A percentile compares a stretch with the other conserved stretches of the same genome.
phyloP scores from a whole-genome alignment of 306 rosid genomes.

The Argentina anserina region DNA sequence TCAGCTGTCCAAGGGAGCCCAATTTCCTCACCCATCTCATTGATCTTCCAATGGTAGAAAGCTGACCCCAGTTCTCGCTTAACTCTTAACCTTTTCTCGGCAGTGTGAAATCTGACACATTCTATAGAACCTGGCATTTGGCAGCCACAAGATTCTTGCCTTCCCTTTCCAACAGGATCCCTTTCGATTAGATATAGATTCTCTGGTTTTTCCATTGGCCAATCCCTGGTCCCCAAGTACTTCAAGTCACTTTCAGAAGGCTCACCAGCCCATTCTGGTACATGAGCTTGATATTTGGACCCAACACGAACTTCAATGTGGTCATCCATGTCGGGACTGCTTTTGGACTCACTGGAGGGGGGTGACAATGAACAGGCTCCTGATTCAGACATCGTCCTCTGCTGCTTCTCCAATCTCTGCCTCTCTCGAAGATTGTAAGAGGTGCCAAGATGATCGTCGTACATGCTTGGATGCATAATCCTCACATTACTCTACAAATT shows the following conservation, averaged over 20 bases:
- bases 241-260: conserved; percentile 55
- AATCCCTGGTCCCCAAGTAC: conserved; percentile 66
- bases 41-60: conserved; percentile 55
- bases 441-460: conserved; percentile 46
- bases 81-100: conserved; percentile 57
- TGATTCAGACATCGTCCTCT: conserved; percentile 20
- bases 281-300: conserved; percentile 44
- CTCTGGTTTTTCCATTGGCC: conserved; percentile 52
- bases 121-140: conserved; percentile 46
- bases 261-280: conserved; percentile 60
- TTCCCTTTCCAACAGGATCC: conserved; percentile 82
- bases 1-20: conserved; percentile 44
- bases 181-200: conserved; percentile 48
- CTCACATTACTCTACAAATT: conserved; percentile 51
- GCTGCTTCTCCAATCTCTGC: conserved; percentile 30
- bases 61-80: conserved; percentile 63
- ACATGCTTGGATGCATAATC: conserved; percentile 68
- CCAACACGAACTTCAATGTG: conserved; percentile 36
- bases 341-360: conserved; percentile 26
- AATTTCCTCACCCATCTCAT: conserved; percentile 65
- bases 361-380: conserved; percentile 35
- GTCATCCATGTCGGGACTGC: conserved; percentile 20
- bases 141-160: conserved; percentile 75
- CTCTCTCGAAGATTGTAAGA: conserved; percentile 69
- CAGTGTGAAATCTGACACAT: conserved; percentile 63